Evolutionary conservation across 345 rosid genomes (phyloP).

Genomic region (Melaleuca quinquenervia): DNA sequence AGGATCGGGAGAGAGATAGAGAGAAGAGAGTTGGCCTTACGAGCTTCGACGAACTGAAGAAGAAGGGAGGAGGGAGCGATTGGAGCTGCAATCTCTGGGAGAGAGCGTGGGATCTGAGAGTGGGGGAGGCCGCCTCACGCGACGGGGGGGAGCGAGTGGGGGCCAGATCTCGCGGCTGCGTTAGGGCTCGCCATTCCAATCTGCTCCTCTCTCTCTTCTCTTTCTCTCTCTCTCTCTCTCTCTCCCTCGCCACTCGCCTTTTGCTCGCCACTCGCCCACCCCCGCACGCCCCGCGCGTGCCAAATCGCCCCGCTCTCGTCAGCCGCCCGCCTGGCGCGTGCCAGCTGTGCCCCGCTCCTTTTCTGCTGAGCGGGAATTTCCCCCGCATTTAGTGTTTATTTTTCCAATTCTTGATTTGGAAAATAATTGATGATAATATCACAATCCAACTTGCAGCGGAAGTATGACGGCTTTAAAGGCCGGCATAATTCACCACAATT

Average conservation of each 20-base stretch:
- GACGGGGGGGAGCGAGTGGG: slow-evolving; percentile 7
- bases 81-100: slow-evolving; percentile 2
- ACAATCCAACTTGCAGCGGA: no score
- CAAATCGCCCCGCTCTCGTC: neutral
- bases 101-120: slow-evolving; percentile 5
- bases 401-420: neutral
- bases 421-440: neutral
- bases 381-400: no score
- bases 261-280: neutral
- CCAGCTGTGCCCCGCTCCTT: neutral
- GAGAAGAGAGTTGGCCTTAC: neutral
- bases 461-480: neutral
- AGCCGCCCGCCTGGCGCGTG: neutral
- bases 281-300: slow-evolving; percentile 13
- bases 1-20: neutral
- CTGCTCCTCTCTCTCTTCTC: neutral
- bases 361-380: neutral
- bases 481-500: no score
- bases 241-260: neutral
- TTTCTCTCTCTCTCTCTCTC: neutral
- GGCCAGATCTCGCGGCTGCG: neutral
- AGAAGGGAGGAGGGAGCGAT: neutral
- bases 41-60: neutral
- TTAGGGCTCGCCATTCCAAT: neutral
- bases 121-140: neutral